phyloP scores from a whole-genome alignment of 2,329 filamentous ascomycete genomes.

The Rhinocladiella similis region DNA sequence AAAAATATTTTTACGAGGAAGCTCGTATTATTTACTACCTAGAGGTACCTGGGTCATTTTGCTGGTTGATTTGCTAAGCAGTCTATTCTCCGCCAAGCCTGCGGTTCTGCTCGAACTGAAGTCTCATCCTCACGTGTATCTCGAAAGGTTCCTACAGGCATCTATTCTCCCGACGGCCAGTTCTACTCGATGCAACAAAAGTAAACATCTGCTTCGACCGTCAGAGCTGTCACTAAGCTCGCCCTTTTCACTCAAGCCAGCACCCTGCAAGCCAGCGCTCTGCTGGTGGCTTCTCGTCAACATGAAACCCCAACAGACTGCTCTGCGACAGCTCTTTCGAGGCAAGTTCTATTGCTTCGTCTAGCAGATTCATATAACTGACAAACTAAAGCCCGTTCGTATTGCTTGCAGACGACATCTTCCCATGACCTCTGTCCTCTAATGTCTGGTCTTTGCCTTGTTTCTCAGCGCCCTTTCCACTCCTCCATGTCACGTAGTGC shows the following conservation, averaged over 20 bases:
- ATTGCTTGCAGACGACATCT: not conserved
- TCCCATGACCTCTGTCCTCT: slow-evolving; percentile 9
- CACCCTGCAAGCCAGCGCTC: not conserved
- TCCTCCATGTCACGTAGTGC: not conserved
- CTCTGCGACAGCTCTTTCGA: not conserved
- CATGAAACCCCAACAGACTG: not conserved
- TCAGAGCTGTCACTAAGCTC: not conserved
- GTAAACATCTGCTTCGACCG: too few relatives aligned
- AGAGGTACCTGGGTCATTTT: too few relatives aligned
- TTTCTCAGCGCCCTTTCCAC: slow-evolving; percentile 5
- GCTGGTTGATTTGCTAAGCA: too few relatives aligned
- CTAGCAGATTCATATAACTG: not conserved
- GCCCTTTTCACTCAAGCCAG: not conserved
- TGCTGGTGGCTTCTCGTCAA: not conserved
- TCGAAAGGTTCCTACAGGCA: too few relatives aligned
- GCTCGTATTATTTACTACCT: too few relatives aligned
- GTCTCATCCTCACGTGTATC: too few relatives aligned
- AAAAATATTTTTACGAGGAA: too few relatives aligned
- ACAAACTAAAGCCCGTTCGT: not conserved
- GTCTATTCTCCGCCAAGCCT: too few relatives aligned
- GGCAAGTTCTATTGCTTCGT: not conserved
- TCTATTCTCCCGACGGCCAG: too few relatives aligned
- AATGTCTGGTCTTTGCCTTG: slow-evolving; percentile 12
- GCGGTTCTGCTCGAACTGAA: too few relatives aligned
- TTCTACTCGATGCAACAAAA: too few relatives aligned